A percentile compares a stretch with the other conserved stretches of the same genome.
Conservation (phyloP, 495 filamentous ascomycete genomes). For the Penicillium arizonense region DNA sequence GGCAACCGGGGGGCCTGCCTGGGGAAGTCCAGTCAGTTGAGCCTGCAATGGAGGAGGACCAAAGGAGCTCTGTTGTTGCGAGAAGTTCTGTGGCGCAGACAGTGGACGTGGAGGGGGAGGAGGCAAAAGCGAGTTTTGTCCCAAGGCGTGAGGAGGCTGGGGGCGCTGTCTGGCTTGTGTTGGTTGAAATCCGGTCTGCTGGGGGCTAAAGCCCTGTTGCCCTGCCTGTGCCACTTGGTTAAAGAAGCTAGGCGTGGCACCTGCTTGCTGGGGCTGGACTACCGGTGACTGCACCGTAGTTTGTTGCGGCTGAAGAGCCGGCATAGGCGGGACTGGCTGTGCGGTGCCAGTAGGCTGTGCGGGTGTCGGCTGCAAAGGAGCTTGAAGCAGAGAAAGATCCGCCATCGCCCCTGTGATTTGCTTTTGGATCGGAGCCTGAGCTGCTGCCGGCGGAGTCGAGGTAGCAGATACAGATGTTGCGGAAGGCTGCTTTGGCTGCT, state of each 20-base stretch:
- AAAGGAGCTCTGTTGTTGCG: conserved; percentile 70
- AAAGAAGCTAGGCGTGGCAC: conserved; percentile 53
- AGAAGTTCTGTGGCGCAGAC: conserved; percentile 82
- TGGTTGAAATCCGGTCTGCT: conserved; percentile 49
- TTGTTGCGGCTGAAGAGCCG: conserved; percentile 42
- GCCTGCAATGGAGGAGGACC: conserved; percentile 74
- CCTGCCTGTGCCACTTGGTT: conserved; percentile 44
- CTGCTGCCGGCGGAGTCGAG: conserved; percentile 31
- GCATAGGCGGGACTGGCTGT: conserved; percentile 22
- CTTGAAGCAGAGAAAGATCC: conserved; percentile 73
- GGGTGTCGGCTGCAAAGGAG: conserved; percentile 73
- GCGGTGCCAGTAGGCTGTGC: conserved; percentile 48
- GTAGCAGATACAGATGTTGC: conserved; percentile 26
- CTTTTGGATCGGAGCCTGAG: conserved; percentile 44
- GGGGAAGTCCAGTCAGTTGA: conserved; percentile 74
- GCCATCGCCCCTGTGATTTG: conserved; percentile 69
- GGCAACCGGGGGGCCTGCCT: conserved; percentile 52
- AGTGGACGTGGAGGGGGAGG: conserved; percentile 82
- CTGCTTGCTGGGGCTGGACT: conserved; percentile 51
- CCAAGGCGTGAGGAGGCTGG: conserved; percentile 61
- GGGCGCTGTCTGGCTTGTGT: conserved; percentile 67
- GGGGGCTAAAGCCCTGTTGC: conserved; percentile 33
- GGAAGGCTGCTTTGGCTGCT: conserved; percentile 70
- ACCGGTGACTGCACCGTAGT: conserved; percentile 48
- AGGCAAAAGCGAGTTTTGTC: conserved; percentile 66